phyloP scores from a whole-genome alignment of 208 protist genomes.

The Leishmania lainsoni region DNA sequence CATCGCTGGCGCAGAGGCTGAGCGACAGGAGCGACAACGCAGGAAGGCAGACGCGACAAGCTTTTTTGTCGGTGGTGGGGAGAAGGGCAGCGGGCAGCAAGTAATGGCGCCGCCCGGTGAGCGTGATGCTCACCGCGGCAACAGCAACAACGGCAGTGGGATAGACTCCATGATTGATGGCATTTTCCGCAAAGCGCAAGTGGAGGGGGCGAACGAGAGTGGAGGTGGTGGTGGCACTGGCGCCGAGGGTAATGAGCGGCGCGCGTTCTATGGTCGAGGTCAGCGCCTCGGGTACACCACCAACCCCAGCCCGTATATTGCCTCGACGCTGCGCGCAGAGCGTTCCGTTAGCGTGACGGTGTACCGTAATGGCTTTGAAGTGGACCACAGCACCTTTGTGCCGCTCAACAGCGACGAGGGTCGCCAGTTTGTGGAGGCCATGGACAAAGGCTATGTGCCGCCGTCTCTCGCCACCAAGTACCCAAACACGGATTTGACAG shows the following conservation, averaged over 20 bases:
- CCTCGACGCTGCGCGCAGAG: slow-evolving; percentile 47
- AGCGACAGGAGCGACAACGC: slow-evolving; percentile 22
- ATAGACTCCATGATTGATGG: slow-evolving; percentile 37
- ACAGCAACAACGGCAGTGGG: not conserved
- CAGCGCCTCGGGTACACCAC: slow-evolving; percentile 79
- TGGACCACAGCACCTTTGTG: slow-evolving; percentile 57
- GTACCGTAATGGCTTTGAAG: slow-evolving; percentile 66
- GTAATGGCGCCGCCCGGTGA: slow-evolving; percentile 39
- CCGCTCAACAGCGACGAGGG: slow-evolving; percentile 54
- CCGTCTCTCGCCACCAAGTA: slow-evolving; percentile 45
- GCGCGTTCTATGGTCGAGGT: slow-evolving; percentile 73
- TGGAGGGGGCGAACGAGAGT: slow-evolving; percentile 20
- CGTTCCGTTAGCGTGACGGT: slow-evolving; percentile 56
- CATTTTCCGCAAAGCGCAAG: slow-evolving; percentile 39
- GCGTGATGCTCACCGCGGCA: not conserved
- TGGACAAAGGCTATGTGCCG: slow-evolving; percentile 69
- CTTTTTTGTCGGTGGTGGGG: slow-evolving; percentile 64
- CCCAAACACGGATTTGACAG: slow-evolving; percentile 61
- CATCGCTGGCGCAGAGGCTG: slow-evolving; percentile 34
- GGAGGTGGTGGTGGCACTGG: slow-evolving; percentile 3
- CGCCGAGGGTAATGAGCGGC: slow-evolving; percentile 16
- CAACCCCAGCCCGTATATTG: slow-evolving; percentile 66
- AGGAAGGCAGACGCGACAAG: slow-evolving; percentile 6
- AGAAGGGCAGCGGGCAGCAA: slow-evolving; percentile 56
- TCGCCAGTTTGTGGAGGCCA: slow-evolving; percentile 47